phyloP scores from a whole-genome alignment of 2,329 filamentous ascomycete genomes.

The Colletotrichum australisinense region DNA sequence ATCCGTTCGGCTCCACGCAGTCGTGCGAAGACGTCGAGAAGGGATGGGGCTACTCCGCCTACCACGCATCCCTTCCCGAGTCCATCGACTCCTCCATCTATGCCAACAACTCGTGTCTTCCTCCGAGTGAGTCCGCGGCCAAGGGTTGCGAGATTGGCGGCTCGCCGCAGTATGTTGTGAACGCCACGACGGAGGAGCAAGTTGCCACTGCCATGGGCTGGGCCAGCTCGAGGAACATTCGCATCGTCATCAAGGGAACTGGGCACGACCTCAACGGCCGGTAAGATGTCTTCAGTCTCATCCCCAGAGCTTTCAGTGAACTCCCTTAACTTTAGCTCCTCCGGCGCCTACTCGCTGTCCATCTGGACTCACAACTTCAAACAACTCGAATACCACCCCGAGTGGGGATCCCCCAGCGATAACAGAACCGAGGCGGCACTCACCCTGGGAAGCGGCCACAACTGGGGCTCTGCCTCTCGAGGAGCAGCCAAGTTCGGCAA shows the following conservation, averaged over 20 bases:
- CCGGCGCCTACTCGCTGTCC: slow-evolving; percentile 37
- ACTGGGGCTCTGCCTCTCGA: slow-evolving; percentile 53
- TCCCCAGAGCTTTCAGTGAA: no score
- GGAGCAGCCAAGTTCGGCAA: slow-evolving; percentile 52
- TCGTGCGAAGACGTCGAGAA: slow-evolving; percentile 17
- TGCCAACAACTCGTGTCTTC: slow-evolving; percentile 26
- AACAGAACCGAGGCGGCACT: slow-evolving; percentile 24
- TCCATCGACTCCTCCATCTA: slow-evolving; percentile 11
- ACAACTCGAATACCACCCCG: slow-evolving; percentile 12
- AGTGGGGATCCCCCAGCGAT: slow-evolving; percentile 12
- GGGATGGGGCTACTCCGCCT: slow-evolving; percentile 11
- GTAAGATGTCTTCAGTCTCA: slow-evolving; percentile 51
- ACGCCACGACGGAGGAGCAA: slow-evolving; percentile 47
- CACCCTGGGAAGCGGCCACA: slow-evolving; percentile 8
- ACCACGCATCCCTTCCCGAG: slow-evolving; percentile 15
- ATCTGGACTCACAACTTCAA: slow-evolving; percentile 37
- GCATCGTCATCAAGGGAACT: slow-evolving; percentile 63
- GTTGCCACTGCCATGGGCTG: slow-evolving; percentile 37
- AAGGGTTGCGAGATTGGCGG: slow-evolving; percentile 45
- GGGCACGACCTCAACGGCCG: slow-evolving; percentile 68
- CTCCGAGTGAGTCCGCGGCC: neutral
- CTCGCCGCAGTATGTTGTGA: slow-evolving; percentile 49
- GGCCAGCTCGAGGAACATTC: slow-evolving; percentile 52
- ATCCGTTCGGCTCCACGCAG: slow-evolving; percentile 5
- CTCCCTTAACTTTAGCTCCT: slow-evolving; percentile 18